Conservation (phyloP, 306 rosid genomes). For the Lathyrus aphaca region DNA sequence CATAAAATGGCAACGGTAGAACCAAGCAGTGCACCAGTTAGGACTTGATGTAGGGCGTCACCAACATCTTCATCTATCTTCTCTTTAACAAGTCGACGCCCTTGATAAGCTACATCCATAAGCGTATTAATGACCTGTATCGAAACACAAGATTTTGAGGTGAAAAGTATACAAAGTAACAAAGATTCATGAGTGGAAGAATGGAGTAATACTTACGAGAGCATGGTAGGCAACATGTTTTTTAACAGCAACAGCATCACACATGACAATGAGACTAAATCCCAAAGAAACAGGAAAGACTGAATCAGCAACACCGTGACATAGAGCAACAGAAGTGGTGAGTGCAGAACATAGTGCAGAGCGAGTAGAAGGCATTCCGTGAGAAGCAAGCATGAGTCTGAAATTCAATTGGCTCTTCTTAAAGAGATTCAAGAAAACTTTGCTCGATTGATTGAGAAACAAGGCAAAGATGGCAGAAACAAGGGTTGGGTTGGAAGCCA, state of each 20-base stretch:
- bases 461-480: slow-evolving; percentile 76
- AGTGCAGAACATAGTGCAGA: slow-evolving; percentile 82
- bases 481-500: slow-evolving; percentile 79
- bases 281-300: slow-evolving; percentile 87
- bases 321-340: slow-evolving; percentile 80
- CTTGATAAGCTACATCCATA: too few species aligned
- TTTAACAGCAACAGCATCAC: slow-evolving; percentile 81
- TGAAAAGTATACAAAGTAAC: too few species aligned
- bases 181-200: too few species aligned
- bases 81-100: too few species aligned
- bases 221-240: slow-evolving; percentile 48
- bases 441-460: slow-evolving; percentile 62
- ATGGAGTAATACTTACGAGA: slow-evolving; percentile 50
- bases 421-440: slow-evolving; percentile 68
- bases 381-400: slow-evolving; percentile 56
- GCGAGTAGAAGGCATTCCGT: slow-evolving; percentile 93
- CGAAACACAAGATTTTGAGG: too few species aligned
- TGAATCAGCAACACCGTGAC: slow-evolving; percentile 55
- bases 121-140: too few species aligned
- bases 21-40: too few species aligned
- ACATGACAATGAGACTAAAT: slow-evolving; percentile 84
- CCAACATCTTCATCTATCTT: too few species aligned
- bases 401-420: slow-evolving; percentile 71
- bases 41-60: too few species aligned
- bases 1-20: too few species aligned